A percentile compares a stretch with the other conserved stretches of the same genome.
Evolutionary conservation across 345 rosid species (phyloP).

Genomic region (Eutrema heterophyllum): DNA sequence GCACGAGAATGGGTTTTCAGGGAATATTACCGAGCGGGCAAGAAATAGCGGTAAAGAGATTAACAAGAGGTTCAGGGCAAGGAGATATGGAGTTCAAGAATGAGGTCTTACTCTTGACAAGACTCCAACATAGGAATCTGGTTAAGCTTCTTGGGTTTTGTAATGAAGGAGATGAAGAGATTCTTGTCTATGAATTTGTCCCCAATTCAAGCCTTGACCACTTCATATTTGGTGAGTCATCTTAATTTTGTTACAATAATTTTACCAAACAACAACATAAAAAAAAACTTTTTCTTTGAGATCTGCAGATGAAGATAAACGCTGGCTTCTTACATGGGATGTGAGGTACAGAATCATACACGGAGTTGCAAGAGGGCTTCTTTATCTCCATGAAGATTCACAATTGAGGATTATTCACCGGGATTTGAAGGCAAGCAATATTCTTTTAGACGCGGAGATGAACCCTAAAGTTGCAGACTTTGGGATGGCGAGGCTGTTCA

Average conservation of each 20-base stretch:
- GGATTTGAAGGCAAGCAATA: constrained; percentile 33
- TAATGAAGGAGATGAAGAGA: constrained; percentile 36
- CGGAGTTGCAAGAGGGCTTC: constrained; percentile 35
- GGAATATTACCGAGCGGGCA: constrained; percentile 36
- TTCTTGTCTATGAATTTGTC: constrained; percentile 18
- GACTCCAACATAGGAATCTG: constrained; percentile 56
- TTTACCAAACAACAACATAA: too few relatives aligned
- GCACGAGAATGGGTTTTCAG: constrained; percentile 14
- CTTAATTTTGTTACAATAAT: too few relatives aligned
- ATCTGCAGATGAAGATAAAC: constrained; percentile 17
- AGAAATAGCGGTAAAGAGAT: constrained; percentile 46
- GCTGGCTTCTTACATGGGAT: constrained; percentile 17
- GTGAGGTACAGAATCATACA: constrained; percentile 27
- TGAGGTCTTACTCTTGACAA: constrained; percentile 31
- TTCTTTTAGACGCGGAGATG: constrained; percentile 28
- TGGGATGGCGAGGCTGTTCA: constrained; percentile 33
- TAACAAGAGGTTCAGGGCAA: constrained; percentile 37
- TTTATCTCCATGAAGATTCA: constrained; percentile 37
- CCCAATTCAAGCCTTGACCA: constrained; percentile 42
- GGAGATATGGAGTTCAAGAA: constrained; percentile 28
- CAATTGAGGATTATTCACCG: constrained; percentile 26
- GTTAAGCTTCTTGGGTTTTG: constrained; percentile 54
- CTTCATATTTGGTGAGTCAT: constrained; percentile 39
- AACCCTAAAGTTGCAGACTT: constrained; percentile 39
- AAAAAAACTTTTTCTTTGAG: background rate